Percentiles rank a stretch among this genome's conserved stretches.
Evolutionary conservation across 805 yeast genomes (phyloP).

Genomic region (Suhomyces sp.): DNA sequence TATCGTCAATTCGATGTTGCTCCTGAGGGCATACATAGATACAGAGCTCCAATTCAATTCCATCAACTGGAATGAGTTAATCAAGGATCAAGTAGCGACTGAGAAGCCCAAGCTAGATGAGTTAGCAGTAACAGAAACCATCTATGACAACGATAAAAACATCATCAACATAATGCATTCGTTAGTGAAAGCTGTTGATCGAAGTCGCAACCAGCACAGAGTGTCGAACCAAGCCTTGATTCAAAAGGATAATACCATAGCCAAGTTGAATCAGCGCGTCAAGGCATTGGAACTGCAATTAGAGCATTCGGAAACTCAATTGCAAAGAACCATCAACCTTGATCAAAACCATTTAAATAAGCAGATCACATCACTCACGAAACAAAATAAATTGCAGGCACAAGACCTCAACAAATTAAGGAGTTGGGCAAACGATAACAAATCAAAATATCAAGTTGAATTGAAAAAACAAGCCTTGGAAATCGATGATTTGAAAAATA

Average conservation of each 20-base stretch:
- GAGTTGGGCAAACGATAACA: conserved; percentile 27
- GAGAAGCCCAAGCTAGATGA: conserved; percentile 11
- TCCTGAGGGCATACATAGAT: conserved; percentile 34
- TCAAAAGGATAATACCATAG: conserved; percentile 29
- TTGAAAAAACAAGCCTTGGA: conserved; percentile 31
- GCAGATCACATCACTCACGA: conserved; percentile 16
- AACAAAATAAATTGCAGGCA: conserved; percentile 23
- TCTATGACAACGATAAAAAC: conserved; percentile 34
- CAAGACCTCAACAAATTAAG: conserved; percentile 30
- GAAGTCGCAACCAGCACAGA: conserved; percentile 31
- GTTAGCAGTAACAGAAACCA: conserved; percentile 23
- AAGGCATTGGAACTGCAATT: conserved; percentile 20
- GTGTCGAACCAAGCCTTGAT: conserved; percentile 26
- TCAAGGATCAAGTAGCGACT: conserved; percentile 22
- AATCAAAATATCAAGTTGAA: conserved; percentile 34
- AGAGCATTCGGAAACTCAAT: conserved; percentile 15
- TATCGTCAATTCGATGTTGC: conserved; percentile 32
- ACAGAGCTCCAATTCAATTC: conserved; percentile 30
- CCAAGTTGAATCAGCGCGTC: conserved; percentile 20
- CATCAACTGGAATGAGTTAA: conserved; percentile 33
- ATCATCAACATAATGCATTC: conserved; percentile 37
- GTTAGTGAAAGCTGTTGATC: conserved; percentile 25
- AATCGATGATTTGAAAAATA: conserved; percentile 32
- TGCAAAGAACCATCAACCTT: conserved; percentile 13
- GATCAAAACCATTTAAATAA: conserved; percentile 17